A percentile compares a stretch with the other conserved stretches of the same genome.
These are phyloP conservation scores for Ajuga chamaepitys DNA, from an alignment of 257 asterid species.

Conservation along the genomic window DNA sequence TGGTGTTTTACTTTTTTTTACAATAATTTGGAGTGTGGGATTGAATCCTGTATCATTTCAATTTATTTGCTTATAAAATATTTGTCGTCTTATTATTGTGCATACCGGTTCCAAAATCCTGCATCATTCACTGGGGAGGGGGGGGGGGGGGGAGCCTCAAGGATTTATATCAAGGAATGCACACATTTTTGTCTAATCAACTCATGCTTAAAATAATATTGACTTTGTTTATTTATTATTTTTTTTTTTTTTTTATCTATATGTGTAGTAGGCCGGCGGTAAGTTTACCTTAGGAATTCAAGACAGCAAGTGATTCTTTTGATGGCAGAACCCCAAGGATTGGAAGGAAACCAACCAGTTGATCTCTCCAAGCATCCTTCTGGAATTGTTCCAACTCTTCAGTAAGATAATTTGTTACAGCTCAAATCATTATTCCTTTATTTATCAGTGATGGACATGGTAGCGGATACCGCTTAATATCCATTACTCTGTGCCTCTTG, in stretches of 20 bases:
- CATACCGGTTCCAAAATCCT: too few species aligned
- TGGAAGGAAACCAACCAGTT: constrained; percentile 75
- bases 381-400: constrained; percentile 83
- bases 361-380: constrained; percentile 79
- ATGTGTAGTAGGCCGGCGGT: not conserved
- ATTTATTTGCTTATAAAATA: too few species aligned
- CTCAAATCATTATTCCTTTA: not conserved
- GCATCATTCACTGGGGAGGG: too few species aligned
- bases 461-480: not conserved
- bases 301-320: constrained; percentile 10
- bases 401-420: constrained; percentile 33
- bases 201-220: constrained; percentile 1
- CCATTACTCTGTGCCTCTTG: not conserved
- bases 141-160: too few species aligned
- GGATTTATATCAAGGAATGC: not conserved
- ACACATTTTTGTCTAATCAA: not conserved
- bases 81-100: too few species aligned
- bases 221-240: not conserved
- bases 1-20: too few species aligned
- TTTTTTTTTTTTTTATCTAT: not conserved
- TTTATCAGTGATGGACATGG: not conserved
- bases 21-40: too few species aligned
- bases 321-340: constrained; percentile 71
- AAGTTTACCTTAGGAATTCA: not conserved
- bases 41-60: too few species aligned